A percentile compares a stretch with the other conserved stretches of the same genome.
These are phyloP conservation scores for Ophiocordyceps robertsii DNA, from an alignment of 2,329 filamentous ascomycete species.

Conservation along the genomic window DNA sequence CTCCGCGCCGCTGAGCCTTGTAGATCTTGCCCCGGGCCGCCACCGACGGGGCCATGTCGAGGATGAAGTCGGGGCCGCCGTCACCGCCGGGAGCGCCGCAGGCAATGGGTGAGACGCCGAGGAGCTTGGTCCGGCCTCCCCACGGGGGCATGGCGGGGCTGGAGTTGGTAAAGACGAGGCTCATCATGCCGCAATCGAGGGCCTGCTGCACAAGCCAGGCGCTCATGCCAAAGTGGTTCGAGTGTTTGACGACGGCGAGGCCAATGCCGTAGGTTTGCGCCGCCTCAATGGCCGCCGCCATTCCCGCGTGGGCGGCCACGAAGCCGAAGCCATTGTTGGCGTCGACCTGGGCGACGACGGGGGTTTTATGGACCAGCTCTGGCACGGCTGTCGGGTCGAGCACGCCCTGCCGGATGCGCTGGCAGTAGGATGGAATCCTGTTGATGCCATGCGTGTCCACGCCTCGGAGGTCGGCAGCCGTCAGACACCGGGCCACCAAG, in stretches of 20 bases:
- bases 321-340: slow-evolving; percentile 66
- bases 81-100: slow-evolving; percentile 62
- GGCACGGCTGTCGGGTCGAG: slow-evolving; percentile 49
- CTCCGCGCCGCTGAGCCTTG: slow-evolving; percentile 52
- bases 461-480: slow-evolving; percentile 63
- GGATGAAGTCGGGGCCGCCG: slow-evolving; percentile 45
- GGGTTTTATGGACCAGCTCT: slow-evolving; percentile 46
- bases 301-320: slow-evolving; percentile 51
- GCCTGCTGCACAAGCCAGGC: slow-evolving; percentile 72
- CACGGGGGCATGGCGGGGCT: slow-evolving; percentile 60
- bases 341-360: slow-evolving; percentile 55
- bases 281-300: slow-evolving; percentile 53
- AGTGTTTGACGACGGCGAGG: slow-evolving; percentile 61
- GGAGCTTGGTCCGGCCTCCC: slow-evolving; percentile 53
- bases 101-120: slow-evolving; percentile 63
- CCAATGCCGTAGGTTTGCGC: slow-evolving; percentile 56
- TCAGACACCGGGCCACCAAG: slow-evolving; percentile 53
- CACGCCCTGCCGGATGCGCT: slow-evolving; percentile 55
- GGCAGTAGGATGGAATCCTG: slow-evolving; percentile 65
- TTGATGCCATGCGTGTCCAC: slow-evolving; percentile 70
- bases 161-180: slow-evolving; percentile 57
- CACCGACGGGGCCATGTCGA: slow-evolving; percentile 62
- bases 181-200: slow-evolving; percentile 57
- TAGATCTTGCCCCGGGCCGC: slow-evolving; percentile 62
- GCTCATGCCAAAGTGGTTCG: slow-evolving; percentile 74